Conservation (phyloP, 352 stramenopile genomes). For the Globisporangium megalacanthum region DNA sequence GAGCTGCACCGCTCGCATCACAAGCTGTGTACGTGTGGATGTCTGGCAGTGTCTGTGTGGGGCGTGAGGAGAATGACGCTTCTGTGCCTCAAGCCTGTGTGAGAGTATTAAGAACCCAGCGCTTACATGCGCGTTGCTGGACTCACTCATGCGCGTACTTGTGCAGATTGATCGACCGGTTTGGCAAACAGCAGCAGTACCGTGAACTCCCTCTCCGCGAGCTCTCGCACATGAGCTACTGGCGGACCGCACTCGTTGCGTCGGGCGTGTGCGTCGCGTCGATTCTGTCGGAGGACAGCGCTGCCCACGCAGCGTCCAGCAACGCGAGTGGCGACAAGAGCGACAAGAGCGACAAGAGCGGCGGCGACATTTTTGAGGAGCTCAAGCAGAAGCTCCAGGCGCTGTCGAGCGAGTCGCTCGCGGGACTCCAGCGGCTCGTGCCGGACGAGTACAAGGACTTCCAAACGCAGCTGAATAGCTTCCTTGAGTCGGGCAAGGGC, state of each 20-base stretch:
- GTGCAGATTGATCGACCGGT: constrained; percentile 19
- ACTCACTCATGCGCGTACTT: background rate
- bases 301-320: constrained; percentile 16
- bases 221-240: constrained; percentile 21
- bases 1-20: background rate
- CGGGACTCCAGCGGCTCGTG: constrained; percentile 26
- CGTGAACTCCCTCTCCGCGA: constrained; percentile 13
- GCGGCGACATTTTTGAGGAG: constrained; percentile 42
- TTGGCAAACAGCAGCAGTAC: constrained; percentile 22
- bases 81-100: background rate
- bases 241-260: constrained; percentile 23
- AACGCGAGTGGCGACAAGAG: background rate
- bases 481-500: constrained; percentile 55
- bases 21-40: constrained; percentile 12
- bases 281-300: constrained; percentile 14
- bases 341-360: constrained; percentile 10
- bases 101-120: too few relatives aligned
- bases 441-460: constrained; percentile 38
- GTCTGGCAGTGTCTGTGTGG: background rate
- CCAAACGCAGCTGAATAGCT: constrained; percentile 51
- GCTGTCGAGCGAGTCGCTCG: constrained; percentile 31
- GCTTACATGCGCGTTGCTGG: background rate
- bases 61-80: too few relatives aligned
- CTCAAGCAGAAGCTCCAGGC: constrained; percentile 57
- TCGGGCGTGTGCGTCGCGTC: constrained; percentile 20